These are phyloP conservation scores for Gillenia trifoliata DNA, from an alignment of 306 rosid species.

Conservation along the genomic window DNA sequence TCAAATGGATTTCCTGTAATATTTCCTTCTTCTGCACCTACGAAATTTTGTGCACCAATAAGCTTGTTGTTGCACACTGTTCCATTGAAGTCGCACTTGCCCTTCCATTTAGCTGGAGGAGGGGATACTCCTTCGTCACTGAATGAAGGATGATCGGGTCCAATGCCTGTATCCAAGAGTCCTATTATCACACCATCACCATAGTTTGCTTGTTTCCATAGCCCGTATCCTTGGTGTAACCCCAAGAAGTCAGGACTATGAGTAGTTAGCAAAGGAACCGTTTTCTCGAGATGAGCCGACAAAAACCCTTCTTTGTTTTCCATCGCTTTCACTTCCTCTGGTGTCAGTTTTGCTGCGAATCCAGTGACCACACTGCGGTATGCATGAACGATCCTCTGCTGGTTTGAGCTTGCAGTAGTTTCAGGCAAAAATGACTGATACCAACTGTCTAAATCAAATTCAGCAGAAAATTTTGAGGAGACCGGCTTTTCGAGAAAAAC, in stretches of 20 bases:
- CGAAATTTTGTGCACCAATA: conserved; percentile 56
- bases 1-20: conserved; percentile 34
- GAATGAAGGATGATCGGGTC: conserved; percentile 61
- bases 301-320: conserved; percentile 39
- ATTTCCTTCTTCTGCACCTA: neutral
- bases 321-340: conserved; percentile 37
- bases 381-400: conserved; percentile 29
- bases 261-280: conserved; percentile 45
- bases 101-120: conserved; percentile 75
- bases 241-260: conserved; percentile 56
- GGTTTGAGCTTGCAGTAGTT: conserved; percentile 14
- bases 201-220: conserved; percentile 51
- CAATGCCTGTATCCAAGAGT: conserved; percentile 50
- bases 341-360: conserved; percentile 52
- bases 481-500: conserved; percentile 43
- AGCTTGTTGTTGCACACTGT: conserved; percentile 57
- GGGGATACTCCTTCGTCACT: conserved; percentile 48
- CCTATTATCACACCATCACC: conserved; percentile 70
- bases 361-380: conserved; percentile 46
- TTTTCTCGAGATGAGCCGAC: conserved; percentile 30
- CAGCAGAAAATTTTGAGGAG: neutral
- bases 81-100: conserved; percentile 48
- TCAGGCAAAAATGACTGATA: conserved; percentile 47
- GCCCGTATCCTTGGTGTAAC: conserved; percentile 33
- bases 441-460: conserved; percentile 38